These are phyloP conservation scores for Termitomyces sp. DNA, from an alignment of 768 basidiomycete species.

Conservation along the genomic window DNA sequence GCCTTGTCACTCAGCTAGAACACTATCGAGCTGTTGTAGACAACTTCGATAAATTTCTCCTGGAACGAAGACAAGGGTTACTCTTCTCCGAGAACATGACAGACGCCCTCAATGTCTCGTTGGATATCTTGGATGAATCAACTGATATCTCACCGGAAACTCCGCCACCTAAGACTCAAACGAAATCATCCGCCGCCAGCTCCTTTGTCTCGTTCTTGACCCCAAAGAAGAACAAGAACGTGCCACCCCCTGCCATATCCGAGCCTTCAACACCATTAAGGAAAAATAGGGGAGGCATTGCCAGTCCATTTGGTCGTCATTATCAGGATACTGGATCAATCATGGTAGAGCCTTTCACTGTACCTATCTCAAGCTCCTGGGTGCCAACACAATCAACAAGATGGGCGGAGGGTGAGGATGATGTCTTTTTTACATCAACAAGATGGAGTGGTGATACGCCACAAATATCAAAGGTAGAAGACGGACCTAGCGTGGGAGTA, in stretches of 20 bases:
- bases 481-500: slow-evolving; percentile 24
- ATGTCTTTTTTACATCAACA: slow-evolving; percentile 65
- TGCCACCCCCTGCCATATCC: slow-evolving; percentile 26
- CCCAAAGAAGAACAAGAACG: slow-evolving; percentile 62
- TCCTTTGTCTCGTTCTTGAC: slow-evolving; percentile 77
- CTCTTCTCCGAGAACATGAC: slow-evolving; percentile 89
- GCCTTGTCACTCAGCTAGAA: slow-evolving; percentile 78
- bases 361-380: slow-evolving; percentile 64
- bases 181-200: slow-evolving; percentile 48
- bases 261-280: slow-evolving; percentile 47
- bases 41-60: slow-evolving; percentile 79
- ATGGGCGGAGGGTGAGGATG: slow-evolving; percentile 65
- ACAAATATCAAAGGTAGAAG: slow-evolving; percentile 21
- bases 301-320: slow-evolving; percentile 82
- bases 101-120: slow-evolving; percentile 75
- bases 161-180: slow-evolving; percentile 40
- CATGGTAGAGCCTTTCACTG: slow-evolving; percentile 65
- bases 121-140: slow-evolving; percentile 57
- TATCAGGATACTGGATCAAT: slow-evolving; percentile 77
- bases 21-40: slow-evolving; percentile 71
- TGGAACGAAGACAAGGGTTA: slow-evolving; percentile 84
- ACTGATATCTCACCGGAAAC: slow-evolving; percentile 23
- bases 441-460: slow-evolving; percentile 19
- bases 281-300: slow-evolving; percentile 39
- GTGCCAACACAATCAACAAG: slow-evolving; percentile 44